These are phyloP conservation scores for Macadamia integrifolia DNA, from an alignment of 164 flowering plant species.

Conservation along the genomic window DNA sequence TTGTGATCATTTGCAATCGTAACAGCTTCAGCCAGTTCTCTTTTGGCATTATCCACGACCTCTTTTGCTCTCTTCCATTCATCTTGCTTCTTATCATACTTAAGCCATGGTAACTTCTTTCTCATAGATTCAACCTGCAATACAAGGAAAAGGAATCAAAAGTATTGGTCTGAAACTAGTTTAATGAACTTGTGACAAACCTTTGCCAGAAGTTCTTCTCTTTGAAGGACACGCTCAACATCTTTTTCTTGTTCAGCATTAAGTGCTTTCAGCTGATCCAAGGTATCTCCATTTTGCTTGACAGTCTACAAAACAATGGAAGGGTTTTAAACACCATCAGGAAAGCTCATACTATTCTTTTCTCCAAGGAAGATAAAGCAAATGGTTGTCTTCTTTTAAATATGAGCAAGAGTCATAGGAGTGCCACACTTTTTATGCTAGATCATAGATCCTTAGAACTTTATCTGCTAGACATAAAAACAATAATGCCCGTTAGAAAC, in stretches of 20 bases:
- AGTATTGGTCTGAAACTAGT: neutral
- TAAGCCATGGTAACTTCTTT: slow-evolving; percentile 95
- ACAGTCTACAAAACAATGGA: slow-evolving; percentile 47
- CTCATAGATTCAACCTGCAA: slow-evolving; percentile 77
- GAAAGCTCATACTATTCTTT: too few relatives aligned
- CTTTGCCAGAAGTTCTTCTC: slow-evolving; percentile 69
- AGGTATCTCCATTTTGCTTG: slow-evolving; percentile 53
- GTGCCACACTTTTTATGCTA: neutral
- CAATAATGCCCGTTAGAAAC: slow-evolving; percentile 15
- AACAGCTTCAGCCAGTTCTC: slow-evolving; percentile 69
- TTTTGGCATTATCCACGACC: slow-evolving; percentile 54
- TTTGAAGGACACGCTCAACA: slow-evolving; percentile 88
- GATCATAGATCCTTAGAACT: neutral
- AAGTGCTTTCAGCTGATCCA: slow-evolving; percentile 68
- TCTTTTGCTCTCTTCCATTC: slow-evolving; percentile 55
- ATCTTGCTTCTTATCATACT: slow-evolving; percentile 73
- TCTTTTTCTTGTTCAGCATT: slow-evolving; percentile 88
- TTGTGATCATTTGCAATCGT: slow-evolving; percentile 39
- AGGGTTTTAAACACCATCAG: neutral
- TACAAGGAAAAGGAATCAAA: slow-evolving; percentile 9
- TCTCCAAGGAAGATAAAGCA: too few relatives aligned
- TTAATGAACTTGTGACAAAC: slow-evolving; percentile 24
- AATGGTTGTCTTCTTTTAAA: neutral
- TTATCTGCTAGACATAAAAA: neutral
- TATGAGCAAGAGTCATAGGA: neutral